These are phyloP conservation scores for Kodamaea arcana DNA, from an alignment of 1,139 yeast genomes.

Conservation along the genomic window DNA sequence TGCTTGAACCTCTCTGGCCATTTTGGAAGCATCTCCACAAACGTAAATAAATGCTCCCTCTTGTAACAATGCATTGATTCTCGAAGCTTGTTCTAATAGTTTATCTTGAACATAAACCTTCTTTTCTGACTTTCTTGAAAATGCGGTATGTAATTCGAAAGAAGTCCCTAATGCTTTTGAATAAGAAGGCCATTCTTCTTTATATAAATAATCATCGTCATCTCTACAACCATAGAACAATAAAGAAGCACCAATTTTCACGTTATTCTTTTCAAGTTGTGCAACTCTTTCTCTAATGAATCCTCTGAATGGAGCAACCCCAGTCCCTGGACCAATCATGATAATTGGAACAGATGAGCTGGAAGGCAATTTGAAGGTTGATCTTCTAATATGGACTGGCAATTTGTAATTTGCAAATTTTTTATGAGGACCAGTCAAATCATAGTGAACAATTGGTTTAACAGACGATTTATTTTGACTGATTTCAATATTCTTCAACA, in stretches of 20 bases:
- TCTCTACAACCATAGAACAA: conserved; percentile 87
- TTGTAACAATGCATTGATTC: conserved; percentile 55
- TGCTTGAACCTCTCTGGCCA: conserved; percentile 95
- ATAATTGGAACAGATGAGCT: conserved; percentile 81
- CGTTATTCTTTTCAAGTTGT: conserved; percentile 28
- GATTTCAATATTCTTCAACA: conserved; percentile 68
- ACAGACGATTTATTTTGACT: conserved; percentile 49
- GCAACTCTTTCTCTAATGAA: conserved; percentile 76
- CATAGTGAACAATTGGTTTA: conserved; percentile 55
- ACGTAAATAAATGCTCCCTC: conserved; percentile 87
- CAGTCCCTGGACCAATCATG: conserved; percentile 97
- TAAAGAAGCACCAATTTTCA: conserved; percentile 65
- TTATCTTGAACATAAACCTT: conserved; percentile 90
- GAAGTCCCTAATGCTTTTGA: conserved; percentile 58
- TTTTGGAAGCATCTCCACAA: conserved; percentile 93
- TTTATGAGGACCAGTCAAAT: conserved; percentile 77
- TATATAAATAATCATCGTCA: conserved; percentile 69
- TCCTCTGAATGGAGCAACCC: conserved; percentile 97
- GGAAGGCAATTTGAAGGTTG: conserved; percentile 91
- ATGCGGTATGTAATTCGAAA: conserved; percentile 77
- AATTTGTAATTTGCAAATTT: conserved; percentile 54
- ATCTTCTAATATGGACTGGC: conserved; percentile 91
- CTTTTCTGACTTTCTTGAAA: conserved; percentile 67
- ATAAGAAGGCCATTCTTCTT: conserved; percentile 81
- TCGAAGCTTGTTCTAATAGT: conserved; percentile 53